phyloP scores from a whole-genome alignment of 805 yeast genomes.

The Cyberlindnera euphorbiae region DNA sequence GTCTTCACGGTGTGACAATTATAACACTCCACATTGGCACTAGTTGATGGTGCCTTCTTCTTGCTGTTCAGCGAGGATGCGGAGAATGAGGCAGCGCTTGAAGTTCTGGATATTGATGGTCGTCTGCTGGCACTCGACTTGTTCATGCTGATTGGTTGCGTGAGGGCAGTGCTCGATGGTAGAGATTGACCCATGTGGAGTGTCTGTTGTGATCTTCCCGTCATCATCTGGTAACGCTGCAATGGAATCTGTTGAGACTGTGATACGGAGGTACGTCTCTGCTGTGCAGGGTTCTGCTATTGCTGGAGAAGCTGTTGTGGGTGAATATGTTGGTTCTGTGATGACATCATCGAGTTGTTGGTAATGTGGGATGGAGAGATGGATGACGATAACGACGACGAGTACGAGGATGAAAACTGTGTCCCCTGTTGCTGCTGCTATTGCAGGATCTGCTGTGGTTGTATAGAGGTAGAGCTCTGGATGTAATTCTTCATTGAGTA shows the following conservation, averaged over 20 bases:
- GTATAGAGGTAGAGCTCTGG: constrained; percentile 10
- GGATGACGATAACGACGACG: background rate
- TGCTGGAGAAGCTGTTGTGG: constrained; percentile 16
- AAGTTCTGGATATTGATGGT: constrained; percentile 6
- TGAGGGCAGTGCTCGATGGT: constrained; percentile 1
- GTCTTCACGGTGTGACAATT: constrained; percentile 89
- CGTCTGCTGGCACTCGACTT: background rate
- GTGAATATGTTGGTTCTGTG: constrained; percentile 6
- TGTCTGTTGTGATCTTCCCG: constrained; percentile 2
- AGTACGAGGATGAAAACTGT: background rate
- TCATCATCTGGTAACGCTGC: constrained; percentile 1
- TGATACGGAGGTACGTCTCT: too few relatives aligned
- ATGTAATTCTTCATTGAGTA: constrained; percentile 8
- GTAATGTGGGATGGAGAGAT: background rate
- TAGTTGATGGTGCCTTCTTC: constrained; percentile 21
- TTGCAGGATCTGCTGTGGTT: constrained; percentile 13
- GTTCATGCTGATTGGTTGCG: constrained; percentile 5
- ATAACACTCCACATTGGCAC: constrained; percentile 48
- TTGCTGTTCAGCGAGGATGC: constrained; percentile 15
- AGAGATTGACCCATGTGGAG: constrained; percentile 10
- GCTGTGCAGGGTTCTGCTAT: too few relatives aligned
- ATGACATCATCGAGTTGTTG: constrained; percentile 1
- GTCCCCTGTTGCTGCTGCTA: constrained; percentile 12
- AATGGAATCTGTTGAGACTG: constrained; percentile 1
- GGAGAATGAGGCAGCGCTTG: constrained; percentile 17